Base-by-base conservation (phyloP, 192 early-diverging fungal species). In the Coemansia sp. region DNA sequence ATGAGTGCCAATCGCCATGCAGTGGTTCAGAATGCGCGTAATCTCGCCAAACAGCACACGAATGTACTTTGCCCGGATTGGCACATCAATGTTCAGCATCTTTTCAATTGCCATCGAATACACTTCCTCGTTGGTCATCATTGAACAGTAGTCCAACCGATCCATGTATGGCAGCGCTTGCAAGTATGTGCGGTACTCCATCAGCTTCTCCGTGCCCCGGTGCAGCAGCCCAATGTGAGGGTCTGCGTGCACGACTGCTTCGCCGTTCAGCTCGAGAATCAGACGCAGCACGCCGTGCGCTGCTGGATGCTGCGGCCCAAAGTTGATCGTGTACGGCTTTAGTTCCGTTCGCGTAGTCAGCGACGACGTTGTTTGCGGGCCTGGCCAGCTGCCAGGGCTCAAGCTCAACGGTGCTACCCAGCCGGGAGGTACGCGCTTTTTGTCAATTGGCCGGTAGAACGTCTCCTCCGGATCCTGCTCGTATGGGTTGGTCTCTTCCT, bases 121-220 rank as follows among this genome's bases (percentile, higher is more conserved):
- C 10, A 90, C 90, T 84, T 97, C 92, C 83, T 98, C 97, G 84
- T 98, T 98, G 62, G 88, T 89, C 97, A 98, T 98, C 95, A 98
- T 98, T 41, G 97, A 98, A 55, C 94, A 90, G 76, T 98, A 98
- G 79, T 97, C 94, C 68, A 95, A 84, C 56, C 95, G 95, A 79
- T 97, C 97, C 84, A 98, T 96, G 84, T 98, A 98, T 37, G 97
- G 97, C 37, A 98, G 84, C 52, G 95, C 94, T 79, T 98, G 97
- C 38, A 95, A 83, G 72, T 98, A 98, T 5, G 92, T 97, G 85
- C 97, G 97, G 88, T 96, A 97, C 85, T 98, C 97, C 72, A 98
- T 98, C 70, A 98, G 80, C 84, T 98, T 98, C 76, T 98, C 97
- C 5, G 97, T 98, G 29, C 97, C 97, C 62, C 97, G 89, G 79